Base-by-base conservation (phyloP, 2,329 filamentous ascomycete genomes). In the Plenodomus biglobosus region DNA sequence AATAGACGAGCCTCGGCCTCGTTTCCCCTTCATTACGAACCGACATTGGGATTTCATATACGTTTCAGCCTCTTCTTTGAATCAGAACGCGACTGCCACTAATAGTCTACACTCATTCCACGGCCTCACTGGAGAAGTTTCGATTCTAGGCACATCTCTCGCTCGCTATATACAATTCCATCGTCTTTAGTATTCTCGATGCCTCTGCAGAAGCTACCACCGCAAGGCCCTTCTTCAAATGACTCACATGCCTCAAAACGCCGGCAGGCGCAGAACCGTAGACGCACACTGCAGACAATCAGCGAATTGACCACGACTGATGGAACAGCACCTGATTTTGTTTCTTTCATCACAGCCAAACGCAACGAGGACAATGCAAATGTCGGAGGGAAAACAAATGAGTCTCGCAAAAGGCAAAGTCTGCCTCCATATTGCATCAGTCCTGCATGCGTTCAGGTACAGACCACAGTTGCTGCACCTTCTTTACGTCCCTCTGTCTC, bases 281-380 rank as follows among this genome's bases (percentile, higher is more conserved):
- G 66, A 32, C 46, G 57, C 43, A 66, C 61, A 2, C 52, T 68
- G 1, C 65, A 69, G 32, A 68, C 62, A 1, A 62, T 68, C 38
- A 63, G 59, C 34, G 64, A 68, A 24, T 52, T 68, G 11, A 51
- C 59, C 5, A 45, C 55, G 1, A 56, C 46, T 8, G 53, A 64
- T 4, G 34, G 21, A 15, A 27, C 50, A 7, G n/a, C 52, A 8
- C 37, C 53, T 22, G 55, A 52, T 18, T 59, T 58, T 13, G 48
- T 17, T n/a, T 20, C 36, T 3, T 42, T 59, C 7, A 43, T 49
- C 17, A 50, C 43, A 6, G 51, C 19, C 3, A 42, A 48, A 8
- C 44, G 46, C 11, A 15, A 18, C 42, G 30, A 21, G 42, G 40
- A n/a, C 47, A 39, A 18, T 46, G 34, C 13, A 42, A 46, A 15